Evolutionary conservation across 352 stramenopile species (phyloP), one percentile per base, ranked within the genome.

Genomic region (Pythium biforme): DNA sequence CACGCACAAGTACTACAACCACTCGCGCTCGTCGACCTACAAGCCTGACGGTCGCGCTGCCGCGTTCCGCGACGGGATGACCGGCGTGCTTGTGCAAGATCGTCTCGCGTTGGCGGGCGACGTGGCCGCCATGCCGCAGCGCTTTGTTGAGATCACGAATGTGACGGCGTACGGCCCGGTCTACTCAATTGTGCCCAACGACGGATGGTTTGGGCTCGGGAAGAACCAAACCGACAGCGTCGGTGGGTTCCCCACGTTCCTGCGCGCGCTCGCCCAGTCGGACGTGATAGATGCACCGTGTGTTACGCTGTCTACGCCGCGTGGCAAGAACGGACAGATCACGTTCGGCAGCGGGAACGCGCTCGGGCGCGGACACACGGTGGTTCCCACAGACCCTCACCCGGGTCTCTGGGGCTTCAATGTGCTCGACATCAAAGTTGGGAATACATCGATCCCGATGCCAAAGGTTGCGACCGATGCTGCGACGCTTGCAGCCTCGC

Each of bases 131-230:
- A 15, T 23, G 3, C 43, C 15, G 7, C 41, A 53, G 55, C 26
- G 25, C 29, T 62, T 62, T n/a, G 33, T 45, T 10, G 55, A 62
- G 43, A 34, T 62, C n/a, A 62, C 29, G 2, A 39, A 62, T 17
- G 41, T 62, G n/a, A 52, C 26, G 20, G n/a, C 14, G 26, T 62
- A 54, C 43, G 41, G 27, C 17, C 40, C 40, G 29, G 53, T 46
- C 43, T 62, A 62, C 22, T 2, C 22, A 14, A 12, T 7, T 5
- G 14, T 62, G 26, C 55, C 19, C 14, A 48, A 37, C 27, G 55
- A 62, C 43, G 55, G 55, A 1, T 62, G 41, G 41, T 46, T 62
- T 20, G 55, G 55, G 12, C 26, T 62, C 22, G 55, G 41, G 14
- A 14, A 9, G 6, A 52, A 53, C 19, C 17, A 22, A 1, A 54